phyloP scores from a whole-genome alignment of 2,329 filamentous ascomycete genomes.

The Peltaster fructicola region DNA sequence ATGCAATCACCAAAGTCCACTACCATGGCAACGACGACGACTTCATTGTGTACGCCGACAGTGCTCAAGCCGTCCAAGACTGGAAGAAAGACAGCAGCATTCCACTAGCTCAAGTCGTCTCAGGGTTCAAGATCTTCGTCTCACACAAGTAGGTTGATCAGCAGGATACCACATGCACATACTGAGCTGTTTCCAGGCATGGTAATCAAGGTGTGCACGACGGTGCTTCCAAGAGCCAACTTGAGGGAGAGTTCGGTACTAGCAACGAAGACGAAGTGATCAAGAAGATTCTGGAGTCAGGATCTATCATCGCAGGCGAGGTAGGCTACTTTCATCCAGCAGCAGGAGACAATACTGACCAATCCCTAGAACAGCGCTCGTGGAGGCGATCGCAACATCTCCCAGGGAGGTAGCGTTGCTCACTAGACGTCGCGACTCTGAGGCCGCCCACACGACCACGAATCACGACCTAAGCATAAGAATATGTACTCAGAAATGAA shows the following conservation, averaged over 20 bases:
- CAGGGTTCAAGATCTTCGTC: conserved; percentile 73
- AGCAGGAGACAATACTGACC: no score
- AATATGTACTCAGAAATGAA: no score
- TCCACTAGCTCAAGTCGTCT: conserved; percentile 70
- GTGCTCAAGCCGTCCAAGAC: conserved; percentile 47
- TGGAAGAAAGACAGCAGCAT: conserved; percentile 69
- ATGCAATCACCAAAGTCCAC: conserved; percentile 58
- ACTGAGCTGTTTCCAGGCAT: conserved; percentile 39
- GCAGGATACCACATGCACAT: background rate
- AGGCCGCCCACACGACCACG: no score
- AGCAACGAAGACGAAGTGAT: conserved; percentile 63
- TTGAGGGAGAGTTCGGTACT: conserved; percentile 82
- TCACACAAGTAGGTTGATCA: conserved; percentile 58
- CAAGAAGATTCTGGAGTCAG: conserved; percentile 62
- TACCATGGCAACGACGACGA: conserved; percentile 60
- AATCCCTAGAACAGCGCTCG: no score
- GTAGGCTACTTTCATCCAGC: no score
- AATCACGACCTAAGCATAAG: no score
- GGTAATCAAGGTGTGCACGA: conserved; percentile 69
- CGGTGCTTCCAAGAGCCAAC: conserved; percentile 50
- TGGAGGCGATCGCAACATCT: no score
- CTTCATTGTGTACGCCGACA: conserved; percentile 50
- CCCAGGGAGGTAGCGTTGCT: no score
- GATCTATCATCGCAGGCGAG: conserved; percentile 44
- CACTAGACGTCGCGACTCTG: no score